Conservation (phyloP, 495 filamentous ascomycete species). For the Aspergillus coremiiformis region DNA sequence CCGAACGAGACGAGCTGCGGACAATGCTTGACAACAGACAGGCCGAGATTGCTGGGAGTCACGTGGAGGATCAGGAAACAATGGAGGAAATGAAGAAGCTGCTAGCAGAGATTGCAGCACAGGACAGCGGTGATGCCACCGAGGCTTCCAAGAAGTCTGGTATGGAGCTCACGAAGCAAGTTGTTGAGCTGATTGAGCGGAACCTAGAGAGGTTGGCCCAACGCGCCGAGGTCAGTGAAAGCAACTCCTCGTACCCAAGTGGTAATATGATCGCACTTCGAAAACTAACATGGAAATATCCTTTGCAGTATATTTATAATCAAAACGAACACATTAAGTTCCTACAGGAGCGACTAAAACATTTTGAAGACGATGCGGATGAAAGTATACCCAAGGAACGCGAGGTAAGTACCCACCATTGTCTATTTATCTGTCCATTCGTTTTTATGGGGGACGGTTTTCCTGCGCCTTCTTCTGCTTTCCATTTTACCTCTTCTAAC, state of each 20-base stretch:
- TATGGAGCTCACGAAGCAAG: conserved; percentile 37
- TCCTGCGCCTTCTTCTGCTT: background rate
- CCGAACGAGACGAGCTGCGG: conserved; percentile 38
- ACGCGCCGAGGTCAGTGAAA: conserved; percentile 39
- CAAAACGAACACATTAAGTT: conserved; percentile 54
- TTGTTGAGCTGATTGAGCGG: conserved; percentile 39
- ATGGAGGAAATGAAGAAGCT: conserved; percentile 40
- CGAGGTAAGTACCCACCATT: conserved; percentile 31
- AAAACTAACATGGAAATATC: conserved; percentile 2
- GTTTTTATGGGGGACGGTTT: too few relatives aligned
- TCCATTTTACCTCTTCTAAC: conserved; percentile 14
- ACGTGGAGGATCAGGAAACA: conserved; percentile 32
- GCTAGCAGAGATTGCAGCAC: conserved; percentile 33
- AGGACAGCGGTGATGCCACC: conserved; percentile 25
- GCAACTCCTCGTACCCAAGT: background rate
- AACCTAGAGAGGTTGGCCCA: conserved; percentile 41
- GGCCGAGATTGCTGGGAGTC: conserved; percentile 25
- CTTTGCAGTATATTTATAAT: conserved; percentile 51
- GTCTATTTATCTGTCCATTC: too few relatives aligned
- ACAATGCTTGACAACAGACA: conserved; percentile 37
- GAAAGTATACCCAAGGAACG: conserved; percentile 42
- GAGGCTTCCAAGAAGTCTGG: conserved; percentile 32
- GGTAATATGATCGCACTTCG: background rate
- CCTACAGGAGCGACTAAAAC: conserved; percentile 48
- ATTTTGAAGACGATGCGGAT: conserved; percentile 40